phyloP scores from a whole-genome alignment of 805 yeast species.

The Wickerhamiella occidentalis region DNA sequence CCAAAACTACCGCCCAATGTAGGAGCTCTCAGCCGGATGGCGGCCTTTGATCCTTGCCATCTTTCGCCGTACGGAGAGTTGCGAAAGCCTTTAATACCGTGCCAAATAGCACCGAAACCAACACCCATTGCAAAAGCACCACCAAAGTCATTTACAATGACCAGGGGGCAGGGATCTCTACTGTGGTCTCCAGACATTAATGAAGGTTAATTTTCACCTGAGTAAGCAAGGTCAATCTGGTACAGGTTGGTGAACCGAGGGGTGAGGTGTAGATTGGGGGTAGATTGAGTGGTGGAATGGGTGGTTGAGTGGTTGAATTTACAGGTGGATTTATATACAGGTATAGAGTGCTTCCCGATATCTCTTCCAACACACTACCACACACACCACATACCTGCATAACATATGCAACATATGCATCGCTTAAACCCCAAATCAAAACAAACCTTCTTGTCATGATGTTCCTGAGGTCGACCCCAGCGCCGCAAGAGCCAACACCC shows the following conservation, averaged over 20 bases:
- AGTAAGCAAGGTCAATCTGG: background rate
- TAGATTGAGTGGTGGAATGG: no score
- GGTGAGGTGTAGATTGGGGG: no score
- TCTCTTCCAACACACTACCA: no score
- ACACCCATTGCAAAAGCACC: slow-evolving; percentile 99
- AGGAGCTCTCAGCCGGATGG: slow-evolving; percentile 93
- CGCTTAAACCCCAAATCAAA: background rate
- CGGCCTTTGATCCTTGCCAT: slow-evolving; percentile 74
- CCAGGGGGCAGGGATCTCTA: slow-evolving; percentile 98
- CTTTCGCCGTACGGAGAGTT: slow-evolving; percentile 95
- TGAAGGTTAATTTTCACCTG: slow-evolving; percentile 7
- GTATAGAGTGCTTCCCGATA: no score
- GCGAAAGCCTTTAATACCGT: slow-evolving; percentile 96
- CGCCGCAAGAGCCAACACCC: background rate
- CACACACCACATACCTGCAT: background rate
- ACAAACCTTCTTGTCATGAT: slow-evolving; percentile 2
- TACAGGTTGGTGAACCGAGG: no score
- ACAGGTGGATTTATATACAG: no score
- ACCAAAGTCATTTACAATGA: slow-evolving; percentile 91
- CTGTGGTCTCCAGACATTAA: slow-evolving; percentile 66
- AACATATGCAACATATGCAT: background rate
- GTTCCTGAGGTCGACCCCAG: background rate
- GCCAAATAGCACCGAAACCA: slow-evolving; percentile 98
- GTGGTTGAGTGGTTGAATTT: no score
- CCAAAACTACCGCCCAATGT: slow-evolving; percentile 98